phyloP scores from a whole-genome alignment of 345 rosid genomes.

The Melaleuca quinquenervia region DNA sequence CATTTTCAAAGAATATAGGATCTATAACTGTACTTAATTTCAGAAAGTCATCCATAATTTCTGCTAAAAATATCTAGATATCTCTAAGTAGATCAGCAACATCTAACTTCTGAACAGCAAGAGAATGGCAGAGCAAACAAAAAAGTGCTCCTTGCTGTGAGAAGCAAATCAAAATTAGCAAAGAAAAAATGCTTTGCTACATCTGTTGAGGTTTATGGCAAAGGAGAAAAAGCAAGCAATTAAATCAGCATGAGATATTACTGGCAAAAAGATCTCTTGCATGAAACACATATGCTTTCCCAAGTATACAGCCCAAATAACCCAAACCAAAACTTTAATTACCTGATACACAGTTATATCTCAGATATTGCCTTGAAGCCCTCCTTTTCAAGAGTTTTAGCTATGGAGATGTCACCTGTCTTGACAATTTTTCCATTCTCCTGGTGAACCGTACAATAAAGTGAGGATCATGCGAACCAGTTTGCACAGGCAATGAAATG shows the following conservation, averaged over 20 bases:
- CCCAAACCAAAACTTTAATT: background rate
- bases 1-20: background rate
- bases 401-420: conserved; percentile 75
- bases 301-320: background rate
- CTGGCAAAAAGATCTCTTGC: background rate
- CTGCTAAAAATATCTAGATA: background rate
- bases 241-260: background rate
- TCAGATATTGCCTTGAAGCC: conserved; percentile 73
- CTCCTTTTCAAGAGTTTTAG: conserved; percentile 61
- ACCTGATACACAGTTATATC: conserved; percentile 1
- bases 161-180: background rate
- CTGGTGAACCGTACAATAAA: conserved; percentile 23
- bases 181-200: background rate
- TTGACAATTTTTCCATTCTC: conserved; percentile 79
- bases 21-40: background rate
- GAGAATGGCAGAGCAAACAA: background rate
- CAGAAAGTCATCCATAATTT: background rate
- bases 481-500: background rate
- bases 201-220: background rate
- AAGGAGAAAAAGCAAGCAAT: background rate
- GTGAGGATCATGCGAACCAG: background rate
- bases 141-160: background rate
- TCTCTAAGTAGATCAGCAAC: background rate
- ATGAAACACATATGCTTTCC: background rate
- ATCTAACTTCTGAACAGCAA: background rate